Evolutionary conservation across 2,329 filamentous ascomycete species (phyloP).

Genomic region (Colletotrichum simmondsii): DNA sequence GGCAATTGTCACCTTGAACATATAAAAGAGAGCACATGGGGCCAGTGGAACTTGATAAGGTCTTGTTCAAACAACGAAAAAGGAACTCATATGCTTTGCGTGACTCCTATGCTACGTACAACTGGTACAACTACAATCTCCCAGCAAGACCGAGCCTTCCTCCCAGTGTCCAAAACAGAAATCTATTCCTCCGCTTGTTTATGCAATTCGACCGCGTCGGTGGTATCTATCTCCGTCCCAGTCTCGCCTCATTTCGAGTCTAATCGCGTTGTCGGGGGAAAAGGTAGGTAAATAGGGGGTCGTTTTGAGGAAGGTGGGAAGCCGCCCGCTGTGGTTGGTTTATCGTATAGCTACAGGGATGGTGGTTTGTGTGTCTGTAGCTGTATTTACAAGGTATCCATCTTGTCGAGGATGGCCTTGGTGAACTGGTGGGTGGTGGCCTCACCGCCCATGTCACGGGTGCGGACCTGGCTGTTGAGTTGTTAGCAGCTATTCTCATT

Average conservation of each 20-base stretch:
- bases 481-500: conserved; percentile 50
- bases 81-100: conserved; percentile 37
- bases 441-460: conserved; percentile 94
- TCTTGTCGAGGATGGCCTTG: conserved; percentile 90
- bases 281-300: neutral
- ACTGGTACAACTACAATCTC: conserved; percentile 37
- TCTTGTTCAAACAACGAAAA: conserved; percentile 15
- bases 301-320: conserved; percentile 10
- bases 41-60: neutral
- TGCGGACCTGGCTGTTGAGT: conserved; percentile 78
- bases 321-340: conserved; percentile 14
- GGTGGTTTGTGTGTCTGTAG: neutral
- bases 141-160: conserved; percentile 27
- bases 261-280: conserved; percentile 6
- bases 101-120: conserved; percentile 38
- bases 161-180: conserved; percentile 33
- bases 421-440: conserved; percentile 96
- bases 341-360: conserved; percentile 26
- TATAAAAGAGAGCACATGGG: neutral
- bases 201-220: conserved; percentile 29
- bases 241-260: conserved; percentile 19
- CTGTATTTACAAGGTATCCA: conserved; percentile 78
- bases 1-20: neutral
- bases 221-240: conserved; percentile 28
- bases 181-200: conserved; percentile 26